Evolutionary conservation across 106 monocot species (phyloP).

Genomic region (Allium fistulosum): DNA sequence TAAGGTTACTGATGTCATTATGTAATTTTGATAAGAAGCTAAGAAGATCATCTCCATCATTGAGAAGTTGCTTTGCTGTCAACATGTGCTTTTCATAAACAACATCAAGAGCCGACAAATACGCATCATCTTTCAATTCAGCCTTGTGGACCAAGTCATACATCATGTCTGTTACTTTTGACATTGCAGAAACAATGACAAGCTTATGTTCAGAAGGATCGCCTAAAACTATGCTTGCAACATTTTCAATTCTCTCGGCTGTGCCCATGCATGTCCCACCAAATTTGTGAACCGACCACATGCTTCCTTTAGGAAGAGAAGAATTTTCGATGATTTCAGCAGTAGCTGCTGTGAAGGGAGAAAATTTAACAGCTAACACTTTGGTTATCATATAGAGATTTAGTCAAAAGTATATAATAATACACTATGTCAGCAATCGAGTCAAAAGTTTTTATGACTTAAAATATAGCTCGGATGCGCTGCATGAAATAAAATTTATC

Average conservation of each 20-base stretch:
- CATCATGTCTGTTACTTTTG: constrained; percentile 99
- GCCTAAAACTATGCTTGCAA: constrained; percentile 54
- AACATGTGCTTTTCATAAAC: constrained; percentile 83
- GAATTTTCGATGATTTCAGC: constrained; percentile 34
- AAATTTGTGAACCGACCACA: constrained; percentile 99
- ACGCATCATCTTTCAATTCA: constrained; percentile 81
- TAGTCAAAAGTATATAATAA: too few relatives aligned
- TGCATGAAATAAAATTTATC: too few relatives aligned
- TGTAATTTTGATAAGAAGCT: constrained; percentile 70
- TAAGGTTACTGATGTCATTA: constrained; percentile 82
- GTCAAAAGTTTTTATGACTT: too few relatives aligned
- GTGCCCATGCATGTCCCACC: constrained; percentile 98
- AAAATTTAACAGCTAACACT: background rate
- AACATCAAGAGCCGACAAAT: constrained; percentile 58
- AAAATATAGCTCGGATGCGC: too few relatives aligned
- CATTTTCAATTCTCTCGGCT: constrained; percentile 67
- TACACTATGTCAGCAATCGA: too few relatives aligned
- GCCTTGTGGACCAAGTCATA: constrained; percentile 84
- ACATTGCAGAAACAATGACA: constrained; percentile 97
- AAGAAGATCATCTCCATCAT: constrained; percentile 62
- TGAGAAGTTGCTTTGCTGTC: constrained; percentile 74
- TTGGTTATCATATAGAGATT: too few relatives aligned
- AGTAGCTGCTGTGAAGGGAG: constrained; percentile 30
- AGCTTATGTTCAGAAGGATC: constrained; percentile 86
- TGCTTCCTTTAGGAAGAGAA: constrained; percentile 52